Conservation (phyloP, 192 early-diverging fungal genomes). For the Gryganskiella cystojenkinii region DNA sequence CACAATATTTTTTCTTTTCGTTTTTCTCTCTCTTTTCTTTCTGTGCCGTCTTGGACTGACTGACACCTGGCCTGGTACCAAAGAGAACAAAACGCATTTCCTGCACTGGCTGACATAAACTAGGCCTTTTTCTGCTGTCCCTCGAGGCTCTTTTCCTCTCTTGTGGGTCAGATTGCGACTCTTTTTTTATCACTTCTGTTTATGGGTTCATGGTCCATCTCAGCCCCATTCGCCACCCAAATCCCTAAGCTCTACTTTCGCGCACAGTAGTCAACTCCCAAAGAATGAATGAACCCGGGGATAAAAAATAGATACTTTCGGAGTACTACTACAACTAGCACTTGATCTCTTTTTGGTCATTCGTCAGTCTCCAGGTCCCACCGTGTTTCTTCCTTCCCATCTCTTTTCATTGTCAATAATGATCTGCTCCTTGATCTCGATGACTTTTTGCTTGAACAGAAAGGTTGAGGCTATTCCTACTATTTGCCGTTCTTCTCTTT, state of each 20-base stretch:
- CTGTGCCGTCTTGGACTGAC: neutral
- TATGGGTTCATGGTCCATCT: neutral
- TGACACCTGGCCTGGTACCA: too few relatives aligned
- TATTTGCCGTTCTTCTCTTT: too few relatives aligned
- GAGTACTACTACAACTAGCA: too few relatives aligned
- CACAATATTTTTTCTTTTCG: neutral
- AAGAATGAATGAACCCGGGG: too few relatives aligned
- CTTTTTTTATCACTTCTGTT: neutral
- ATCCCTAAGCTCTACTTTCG: neutral
- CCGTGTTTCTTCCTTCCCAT: too few relatives aligned
- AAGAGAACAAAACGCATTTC: too few relatives aligned
- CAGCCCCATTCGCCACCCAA: neutral
- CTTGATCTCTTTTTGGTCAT: neutral
- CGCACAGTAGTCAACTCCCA: neutral
- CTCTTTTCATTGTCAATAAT: too few relatives aligned
- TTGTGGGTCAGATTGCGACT: neutral
- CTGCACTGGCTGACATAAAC: too few relatives aligned
- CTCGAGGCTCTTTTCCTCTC: neutral
- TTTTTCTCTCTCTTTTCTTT: neutral
- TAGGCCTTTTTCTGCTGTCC: neutral
- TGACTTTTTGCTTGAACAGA: too few relatives aligned
- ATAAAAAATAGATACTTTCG: too few relatives aligned
- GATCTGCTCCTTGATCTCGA: too few relatives aligned
- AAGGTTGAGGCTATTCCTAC: too few relatives aligned
- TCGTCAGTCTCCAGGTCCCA: neutral